Percentiles rank a stretch among this genome's conserved stretches.
Conservation (phyloP, 352 stramenopile species). For the Phytopythium oedochilum region DNA sequence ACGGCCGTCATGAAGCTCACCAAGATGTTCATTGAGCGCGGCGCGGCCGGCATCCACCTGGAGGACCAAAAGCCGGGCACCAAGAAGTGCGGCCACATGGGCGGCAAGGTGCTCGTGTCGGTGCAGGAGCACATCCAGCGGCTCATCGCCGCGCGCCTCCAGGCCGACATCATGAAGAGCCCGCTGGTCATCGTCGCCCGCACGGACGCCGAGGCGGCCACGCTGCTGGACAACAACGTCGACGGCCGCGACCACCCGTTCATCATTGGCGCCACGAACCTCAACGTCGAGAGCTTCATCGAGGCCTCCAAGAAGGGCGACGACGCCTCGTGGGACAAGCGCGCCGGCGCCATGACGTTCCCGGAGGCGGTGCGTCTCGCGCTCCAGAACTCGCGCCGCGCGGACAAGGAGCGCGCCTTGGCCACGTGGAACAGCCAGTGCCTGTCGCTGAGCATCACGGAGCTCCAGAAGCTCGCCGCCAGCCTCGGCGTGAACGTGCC, state of each 20-base stretch:
- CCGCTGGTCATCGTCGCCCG: slow-evolving; percentile 94
- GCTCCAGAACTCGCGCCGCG: slow-evolving; percentile 54
- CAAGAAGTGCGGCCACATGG: slow-evolving; percentile 99
- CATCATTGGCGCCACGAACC: slow-evolving; percentile 93
- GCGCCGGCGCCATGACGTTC: slow-evolving; percentile 95
- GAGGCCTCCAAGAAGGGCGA: slow-evolving; percentile 70
- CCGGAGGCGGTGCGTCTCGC: slow-evolving; percentile 90
- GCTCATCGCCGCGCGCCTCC: slow-evolving; percentile 94
- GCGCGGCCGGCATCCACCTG: slow-evolving; percentile 97
- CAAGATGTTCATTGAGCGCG: slow-evolving; percentile 98
- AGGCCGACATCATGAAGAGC: slow-evolving; percentile 95
- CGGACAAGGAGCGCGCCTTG: slow-evolving; percentile 55
- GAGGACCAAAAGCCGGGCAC: slow-evolving; percentile 98
- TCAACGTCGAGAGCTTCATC: slow-evolving; percentile 81
- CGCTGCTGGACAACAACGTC: slow-evolving; percentile 97
- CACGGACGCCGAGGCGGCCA: slow-evolving; percentile 97
- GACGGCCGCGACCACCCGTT: slow-evolving; percentile 97
- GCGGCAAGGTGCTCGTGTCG: slow-evolving; percentile 96
- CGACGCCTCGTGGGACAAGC: slow-evolving; percentile 88
- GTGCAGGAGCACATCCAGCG: slow-evolving; percentile 97
- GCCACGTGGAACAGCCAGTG: slow-evolving; percentile 81
- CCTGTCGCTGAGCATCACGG: slow-evolving; percentile 64
- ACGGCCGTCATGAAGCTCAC: slow-evolving; percentile 98
- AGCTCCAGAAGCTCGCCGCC: slow-evolving; percentile 75
- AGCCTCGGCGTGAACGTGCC: slow-evolving; percentile 79